Base-by-base conservation (phyloP, 441 rosid species). In the Flueggea neowawraea region DNA sequence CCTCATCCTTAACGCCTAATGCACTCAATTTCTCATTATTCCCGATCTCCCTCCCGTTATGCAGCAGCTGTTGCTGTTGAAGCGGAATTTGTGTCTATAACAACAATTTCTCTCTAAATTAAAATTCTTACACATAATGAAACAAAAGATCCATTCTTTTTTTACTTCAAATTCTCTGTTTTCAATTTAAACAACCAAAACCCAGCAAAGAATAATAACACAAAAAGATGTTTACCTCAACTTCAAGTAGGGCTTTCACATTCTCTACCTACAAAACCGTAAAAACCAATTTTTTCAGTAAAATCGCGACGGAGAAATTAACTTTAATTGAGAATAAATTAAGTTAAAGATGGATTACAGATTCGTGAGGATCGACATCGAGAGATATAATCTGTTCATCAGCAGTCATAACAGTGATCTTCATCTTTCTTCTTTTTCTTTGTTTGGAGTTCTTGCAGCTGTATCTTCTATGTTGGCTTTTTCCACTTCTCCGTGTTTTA, bases 171-270 rank as follows among this genome's bases (percentile, higher is more conserved):
- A 6, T 43, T 43, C 45, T 11, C 12, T 11, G 8, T 11, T 6
- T 43, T 6, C 45, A 1, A 43, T 43, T 11, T 43, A 10, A 44
- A 43, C 11, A 47, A 59, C 12, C 36, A 52, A 6, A 58, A 64
- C 54, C 51, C 33, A 61, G 58, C 31, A 11, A 49, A 17, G 22
- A 22, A 54, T 28, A 51, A 9, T 41, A 15, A 57, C 45, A 66
- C 15, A 54, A 10, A 62, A 63, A 62, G 52, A 52, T 51, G 47
- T 71, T 70, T 67, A 94, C 98, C 97, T 90, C 97, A 62, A 94
- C 95, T 63, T 94, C 98, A 41, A 90, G 91, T 82, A 94, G 74
- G 32, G 98, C 97, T 75, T 94, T 94, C 68, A 94, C 87, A 74
- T 90, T 94, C 63, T 90, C 98, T 65, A 94, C 94, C 98, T 90